Evolutionary conservation across 345 rosid genomes (phyloP).

Genomic region (Kandelia obovata): DNA sequence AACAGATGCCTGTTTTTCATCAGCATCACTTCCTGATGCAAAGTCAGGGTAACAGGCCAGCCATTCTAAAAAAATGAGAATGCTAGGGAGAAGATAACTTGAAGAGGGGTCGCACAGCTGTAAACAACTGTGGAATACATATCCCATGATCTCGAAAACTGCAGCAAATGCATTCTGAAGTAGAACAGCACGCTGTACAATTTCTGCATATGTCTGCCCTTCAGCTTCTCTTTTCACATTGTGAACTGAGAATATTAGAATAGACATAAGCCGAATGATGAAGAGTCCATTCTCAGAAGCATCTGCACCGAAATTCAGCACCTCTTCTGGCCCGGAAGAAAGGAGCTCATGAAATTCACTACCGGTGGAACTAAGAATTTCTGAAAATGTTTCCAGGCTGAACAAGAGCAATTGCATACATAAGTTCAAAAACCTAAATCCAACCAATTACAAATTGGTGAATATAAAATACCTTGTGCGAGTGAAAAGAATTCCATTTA

Average conservation of each 20-base stretch:
- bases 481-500: conserved; percentile 93
- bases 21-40: conserved; percentile 58
- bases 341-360: conserved; percentile 60
- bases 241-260: conserved; percentile 71
- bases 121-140: conserved; percentile 52
- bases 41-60: conserved; percentile 82
- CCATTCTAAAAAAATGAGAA: conserved; percentile 89
- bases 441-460: not conserved
- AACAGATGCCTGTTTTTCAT: conserved; percentile 59
- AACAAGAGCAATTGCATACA: conserved; percentile 5
- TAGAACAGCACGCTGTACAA: conserved; percentile 80
- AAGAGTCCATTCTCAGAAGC: conserved; percentile 58
- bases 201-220: conserved; percentile 85
- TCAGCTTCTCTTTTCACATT: conserved; percentile 69
- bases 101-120: conserved; percentile 67
- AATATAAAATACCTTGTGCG: conserved; percentile 62
- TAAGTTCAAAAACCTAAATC: conserved; percentile 6
- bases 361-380: conserved; percentile 64
- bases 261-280: conserved; percentile 64
- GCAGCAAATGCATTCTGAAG: conserved; percentile 80
- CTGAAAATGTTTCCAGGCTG: conserved; percentile 89
- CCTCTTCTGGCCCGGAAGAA: conserved; percentile 58
- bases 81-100: conserved; percentile 75
- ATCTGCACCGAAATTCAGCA: conserved; percentile 65
- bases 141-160: conserved; percentile 72